Evolutionary conservation across 2,329 filamentous ascomycete genomes (phyloP).

Genomic region (Fusarium cicatricum): DNA sequence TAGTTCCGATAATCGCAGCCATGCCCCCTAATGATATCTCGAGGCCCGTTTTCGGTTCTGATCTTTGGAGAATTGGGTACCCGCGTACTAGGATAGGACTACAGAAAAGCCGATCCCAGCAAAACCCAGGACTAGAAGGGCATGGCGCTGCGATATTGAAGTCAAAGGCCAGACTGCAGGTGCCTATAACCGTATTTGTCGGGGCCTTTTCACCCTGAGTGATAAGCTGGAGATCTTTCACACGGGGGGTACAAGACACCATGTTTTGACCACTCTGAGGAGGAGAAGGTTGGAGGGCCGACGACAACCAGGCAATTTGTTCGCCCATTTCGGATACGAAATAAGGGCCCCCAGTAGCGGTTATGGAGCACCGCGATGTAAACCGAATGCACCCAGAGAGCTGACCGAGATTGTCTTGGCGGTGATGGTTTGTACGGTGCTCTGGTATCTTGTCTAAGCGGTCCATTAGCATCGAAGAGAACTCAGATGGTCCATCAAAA

Average conservation of each 20-base stretch:
- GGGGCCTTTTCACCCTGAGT: neutral
- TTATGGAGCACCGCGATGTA: neutral
- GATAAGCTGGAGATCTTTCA: neutral
- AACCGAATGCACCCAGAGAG: no score
- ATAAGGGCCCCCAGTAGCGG: neutral
- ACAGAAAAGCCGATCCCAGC: constrained; percentile 10
- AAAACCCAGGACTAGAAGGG: neutral
- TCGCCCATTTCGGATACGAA: constrained; percentile 13
- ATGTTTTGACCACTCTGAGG: neutral
- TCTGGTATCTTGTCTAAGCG: neutral
- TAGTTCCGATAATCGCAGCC: neutral
- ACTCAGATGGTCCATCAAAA: neutral
- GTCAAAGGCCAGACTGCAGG: neutral
- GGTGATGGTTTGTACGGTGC: neutral
- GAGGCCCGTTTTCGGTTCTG: constrained; percentile 3
- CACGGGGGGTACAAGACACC: neutral
- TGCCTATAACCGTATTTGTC: neutral
- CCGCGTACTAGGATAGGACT: neutral
- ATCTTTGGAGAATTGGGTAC: constrained; percentile 6
- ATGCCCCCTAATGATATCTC: constrained; percentile 1
- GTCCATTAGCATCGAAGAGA: neutral
- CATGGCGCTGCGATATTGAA: neutral
- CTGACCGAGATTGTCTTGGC: neutral
- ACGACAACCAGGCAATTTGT: constrained; percentile 14
- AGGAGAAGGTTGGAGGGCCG: neutral